Evolutionary conservation across 2,329 filamentous ascomycete species (phyloP), one percentile per base, ranked within the genome.

Genomic region (Ophiostoma sp.): DNA sequence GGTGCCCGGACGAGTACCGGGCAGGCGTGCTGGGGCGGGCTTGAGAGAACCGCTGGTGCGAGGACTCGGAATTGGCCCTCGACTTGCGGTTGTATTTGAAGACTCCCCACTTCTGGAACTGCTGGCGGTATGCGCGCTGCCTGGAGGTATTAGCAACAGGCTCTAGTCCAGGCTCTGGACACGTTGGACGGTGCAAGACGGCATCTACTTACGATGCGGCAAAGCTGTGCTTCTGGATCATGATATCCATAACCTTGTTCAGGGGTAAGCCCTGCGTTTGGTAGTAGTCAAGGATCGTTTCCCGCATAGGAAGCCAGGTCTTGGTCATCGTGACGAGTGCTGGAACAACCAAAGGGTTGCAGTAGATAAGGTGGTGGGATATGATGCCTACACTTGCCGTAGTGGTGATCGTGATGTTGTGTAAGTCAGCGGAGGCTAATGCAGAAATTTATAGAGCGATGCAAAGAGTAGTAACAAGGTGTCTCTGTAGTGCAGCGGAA

Each of bases 241-340:
- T 70, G 9, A 60, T 38, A 3, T 11, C 11, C 42, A 62, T 68
- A 5, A 67, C 65, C 36, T 52, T n/a, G 27, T 3, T 38, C 2
- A 70, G 67, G 16, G 67, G 38, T 9, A 44, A 7, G 14, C 36
- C 49, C 5, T 64, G 14, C 12, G 11, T 8, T 38, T 55, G 41
- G 64, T 83, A 83, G 41, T 82, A 72, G 38, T 71, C 71, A 49
- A 76, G 74, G 69, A 83, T 82, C 41, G 70, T 72, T 0, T 71
- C 67, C 42, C 74, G 76, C 73, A 79, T 72, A 27, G 76, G 74
- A 6, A 76, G 74, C 81, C 81, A 83, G 14, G 75, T 72, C 71
- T 82, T 82, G 36, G 79, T 80, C 81, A 83, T 82, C 65, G 60
- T 71, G 58, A 16, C 7, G 16, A n/a, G 12, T 12, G n/a, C 36